Conservation (phyloP, 2,329 filamentous ascomycete species). For the Pseudogymnoascus sp. region DNA sequence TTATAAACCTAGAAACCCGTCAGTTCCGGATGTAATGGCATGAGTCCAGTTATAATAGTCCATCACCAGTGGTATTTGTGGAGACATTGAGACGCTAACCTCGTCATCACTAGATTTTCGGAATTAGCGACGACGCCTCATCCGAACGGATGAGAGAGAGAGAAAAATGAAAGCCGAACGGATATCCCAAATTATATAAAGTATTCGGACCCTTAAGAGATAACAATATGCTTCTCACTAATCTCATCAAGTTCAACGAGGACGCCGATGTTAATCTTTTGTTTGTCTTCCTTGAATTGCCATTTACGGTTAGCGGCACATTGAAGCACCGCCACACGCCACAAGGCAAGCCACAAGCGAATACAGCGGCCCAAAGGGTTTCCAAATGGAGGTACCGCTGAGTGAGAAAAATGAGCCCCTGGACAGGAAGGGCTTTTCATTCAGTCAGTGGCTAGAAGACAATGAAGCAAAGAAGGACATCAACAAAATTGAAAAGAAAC, state of each 20-base stretch:
- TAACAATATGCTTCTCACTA: background rate
- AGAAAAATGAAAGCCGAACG: background rate
- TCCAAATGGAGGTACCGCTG: background rate
- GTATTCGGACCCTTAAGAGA: background rate
- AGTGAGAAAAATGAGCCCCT: background rate
- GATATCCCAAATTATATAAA: background rate
- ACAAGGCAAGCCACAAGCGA: background rate
- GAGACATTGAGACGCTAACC: background rate
- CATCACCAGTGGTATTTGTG: background rate
- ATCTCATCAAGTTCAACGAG: background rate
- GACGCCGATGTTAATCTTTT: background rate
- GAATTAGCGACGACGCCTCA: background rate
- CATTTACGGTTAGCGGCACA: background rate
- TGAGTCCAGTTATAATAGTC: background rate
- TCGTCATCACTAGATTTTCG: slow-evolving; percentile 2
- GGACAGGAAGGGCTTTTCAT: background rate
- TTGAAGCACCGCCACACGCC: background rate
- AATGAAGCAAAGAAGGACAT: slow-evolving; percentile 4
- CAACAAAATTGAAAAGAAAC: slow-evolving; percentile 10
- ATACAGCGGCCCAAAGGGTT: background rate
- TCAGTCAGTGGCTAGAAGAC: slow-evolving; percentile 8
- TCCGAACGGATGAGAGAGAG: slow-evolving; percentile 1
- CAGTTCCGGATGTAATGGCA: background rate
- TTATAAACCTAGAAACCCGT: background rate
- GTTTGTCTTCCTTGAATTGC: background rate